Evolutionary conservation across 768 basidiomycete species (phyloP).

Genomic region (Termitomyces titanicus): DNA sequence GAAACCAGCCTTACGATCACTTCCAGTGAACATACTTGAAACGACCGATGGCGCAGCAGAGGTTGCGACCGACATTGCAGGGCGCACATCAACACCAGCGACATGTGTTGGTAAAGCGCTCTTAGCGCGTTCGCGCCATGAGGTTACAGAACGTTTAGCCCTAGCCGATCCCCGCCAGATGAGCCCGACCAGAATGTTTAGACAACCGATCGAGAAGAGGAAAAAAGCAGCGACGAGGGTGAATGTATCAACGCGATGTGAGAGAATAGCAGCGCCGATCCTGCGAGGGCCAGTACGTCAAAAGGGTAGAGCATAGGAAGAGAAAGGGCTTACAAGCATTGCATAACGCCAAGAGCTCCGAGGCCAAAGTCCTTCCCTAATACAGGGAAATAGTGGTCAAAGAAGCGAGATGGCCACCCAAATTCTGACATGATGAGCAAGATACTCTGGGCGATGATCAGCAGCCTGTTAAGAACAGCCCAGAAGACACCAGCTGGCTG

Average conservation of each 20-base stretch:
- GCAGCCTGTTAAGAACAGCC: conserved; percentile 82
- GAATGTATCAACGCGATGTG: conserved; percentile 82
- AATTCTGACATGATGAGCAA: conserved; percentile 81
- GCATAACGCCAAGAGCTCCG: conserved; percentile 83
- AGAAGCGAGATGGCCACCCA: conserved; percentile 76
- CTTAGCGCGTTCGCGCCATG: conserved; percentile 57
- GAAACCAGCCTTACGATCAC: conserved; percentile 47
- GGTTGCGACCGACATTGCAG: conserved; percentile 27
- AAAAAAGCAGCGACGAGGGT: conserved; percentile 90
- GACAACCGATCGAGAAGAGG: conserved; percentile 86
- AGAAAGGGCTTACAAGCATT: conserved; percentile 60
- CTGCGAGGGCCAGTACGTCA: conserved; percentile 24
- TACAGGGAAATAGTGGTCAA: conserved; percentile 82
- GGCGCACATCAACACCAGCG: conserved; percentile 31
- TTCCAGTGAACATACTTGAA: conserved; percentile 27
- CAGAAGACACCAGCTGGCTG: conserved; percentile 90
- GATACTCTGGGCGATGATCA: conserved; percentile 83
- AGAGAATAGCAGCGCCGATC: conserved; percentile 68
- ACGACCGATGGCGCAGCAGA: conserved; percentile 22
- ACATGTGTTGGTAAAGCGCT: conserved; percentile 50
- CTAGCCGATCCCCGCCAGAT: conserved; percentile 66
- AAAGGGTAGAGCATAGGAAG: background rate
- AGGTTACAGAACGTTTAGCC: conserved; percentile 55
- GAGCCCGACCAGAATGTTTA: conserved; percentile 78
- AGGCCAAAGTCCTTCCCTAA: conserved; percentile 82